phyloP scores from a whole-genome alignment of 345 rosid species.

The Citrus sp. region DNA sequence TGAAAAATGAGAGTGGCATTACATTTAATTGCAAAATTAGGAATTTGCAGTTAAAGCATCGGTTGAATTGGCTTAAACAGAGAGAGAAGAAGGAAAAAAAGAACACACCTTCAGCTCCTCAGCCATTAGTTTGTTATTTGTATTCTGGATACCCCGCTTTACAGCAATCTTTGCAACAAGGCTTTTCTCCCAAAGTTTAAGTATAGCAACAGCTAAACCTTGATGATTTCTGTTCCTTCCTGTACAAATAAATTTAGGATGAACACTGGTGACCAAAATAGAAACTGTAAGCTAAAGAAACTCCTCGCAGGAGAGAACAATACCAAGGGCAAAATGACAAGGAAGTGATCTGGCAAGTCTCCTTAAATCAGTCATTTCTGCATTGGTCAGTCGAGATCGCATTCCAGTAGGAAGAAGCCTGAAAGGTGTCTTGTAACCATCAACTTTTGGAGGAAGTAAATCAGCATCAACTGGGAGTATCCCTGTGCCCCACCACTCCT shows the following conservation, averaged over 20 bases:
- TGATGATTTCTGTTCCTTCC: conserved; percentile 98
- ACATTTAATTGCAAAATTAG: background rate
- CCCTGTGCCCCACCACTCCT: conserved; percentile 99
- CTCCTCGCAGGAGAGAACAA: conserved; percentile 12
- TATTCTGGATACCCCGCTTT: conserved; percentile 95
- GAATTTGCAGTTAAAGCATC: background rate
- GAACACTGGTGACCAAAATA: conserved; percentile 16
- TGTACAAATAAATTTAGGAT: conserved; percentile 29
- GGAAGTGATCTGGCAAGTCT: conserved; percentile 89
- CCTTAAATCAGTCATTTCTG: conserved; percentile 91
- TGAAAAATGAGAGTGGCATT: background rate
- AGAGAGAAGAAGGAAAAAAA: background rate
- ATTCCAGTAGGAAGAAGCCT: conserved; percentile 97
- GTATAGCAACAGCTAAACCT: conserved; percentile 84
- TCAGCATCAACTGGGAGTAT: conserved; percentile 95
- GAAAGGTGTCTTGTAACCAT: conserved; percentile 88
- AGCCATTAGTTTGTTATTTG: conserved; percentile 95
- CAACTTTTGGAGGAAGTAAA: conserved; percentile 73
- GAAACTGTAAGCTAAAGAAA: conserved; percentile 8
- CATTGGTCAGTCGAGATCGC: conserved; percentile 88
- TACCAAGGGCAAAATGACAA: conserved; percentile 98
- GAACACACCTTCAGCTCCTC: conserved; percentile 84
- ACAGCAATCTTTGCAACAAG: conserved; percentile 82
- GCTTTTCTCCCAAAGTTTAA: conserved; percentile 95
- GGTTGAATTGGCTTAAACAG: background rate